Conservation (phyloP, 192 early-diverging fungal species). For the Coemansia sp. region DNA sequence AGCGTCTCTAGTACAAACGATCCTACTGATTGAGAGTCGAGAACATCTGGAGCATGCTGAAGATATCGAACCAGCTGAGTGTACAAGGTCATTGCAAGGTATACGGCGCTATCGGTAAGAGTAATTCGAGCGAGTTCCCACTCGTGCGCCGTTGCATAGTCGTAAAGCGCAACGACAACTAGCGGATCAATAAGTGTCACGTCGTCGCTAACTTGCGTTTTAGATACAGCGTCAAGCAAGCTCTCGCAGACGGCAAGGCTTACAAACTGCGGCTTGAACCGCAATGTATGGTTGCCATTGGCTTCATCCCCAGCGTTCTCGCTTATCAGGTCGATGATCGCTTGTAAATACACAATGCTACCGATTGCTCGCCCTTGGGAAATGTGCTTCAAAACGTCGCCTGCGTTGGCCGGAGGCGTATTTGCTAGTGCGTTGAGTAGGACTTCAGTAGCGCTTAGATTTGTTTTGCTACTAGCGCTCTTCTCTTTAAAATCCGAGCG, state of each 20-base stretch:
- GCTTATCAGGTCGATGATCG: constrained; percentile 20
- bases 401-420: constrained; percentile 18
- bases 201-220: background rate
- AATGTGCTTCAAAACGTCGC: constrained; percentile 29
- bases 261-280: constrained; percentile 22
- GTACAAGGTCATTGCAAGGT: constrained; percentile 16
- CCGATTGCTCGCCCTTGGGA: constrained; percentile 26
- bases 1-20: background rate
- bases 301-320: background rate
- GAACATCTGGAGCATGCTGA: background rate
- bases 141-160: constrained; percentile 8
- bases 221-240: constrained; percentile 33
- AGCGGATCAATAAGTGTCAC: constrained; percentile 12
- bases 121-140: constrained; percentile 23
- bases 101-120: constrained; percentile 17
- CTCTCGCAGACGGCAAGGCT: constrained; percentile 28
- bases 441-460: constrained; percentile 9
- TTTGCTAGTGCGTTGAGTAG: constrained; percentile 16
- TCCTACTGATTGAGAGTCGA: background rate
- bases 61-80: background rate
- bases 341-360: constrained; percentile 22
- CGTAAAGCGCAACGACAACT: constrained; percentile 16
- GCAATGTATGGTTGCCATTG: background rate
- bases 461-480: background rate
- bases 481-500: background rate